phyloP scores from a whole-genome alignment of 139 green algal species.

The Mychonastes homosphaera region DNA sequence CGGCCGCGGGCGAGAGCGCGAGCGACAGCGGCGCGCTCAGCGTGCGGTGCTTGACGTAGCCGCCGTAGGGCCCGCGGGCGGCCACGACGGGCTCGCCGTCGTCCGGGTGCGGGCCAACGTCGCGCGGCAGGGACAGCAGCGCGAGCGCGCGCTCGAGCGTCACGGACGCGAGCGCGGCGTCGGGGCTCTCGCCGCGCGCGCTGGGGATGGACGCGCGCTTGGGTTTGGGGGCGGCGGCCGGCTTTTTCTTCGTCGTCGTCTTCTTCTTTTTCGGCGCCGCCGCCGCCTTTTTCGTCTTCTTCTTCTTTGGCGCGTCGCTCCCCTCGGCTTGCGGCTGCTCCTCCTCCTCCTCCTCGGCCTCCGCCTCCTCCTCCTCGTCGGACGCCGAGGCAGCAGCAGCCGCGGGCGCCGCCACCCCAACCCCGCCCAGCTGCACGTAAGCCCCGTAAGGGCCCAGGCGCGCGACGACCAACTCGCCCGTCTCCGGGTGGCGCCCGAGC shows the following conservation, averaged over 20 bases:
- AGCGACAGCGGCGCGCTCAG: background rate
- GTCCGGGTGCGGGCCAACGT: constrained; percentile 41
- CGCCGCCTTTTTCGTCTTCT: background rate
- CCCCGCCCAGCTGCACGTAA: constrained; percentile 47
- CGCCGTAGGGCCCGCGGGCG: constrained; percentile 4
- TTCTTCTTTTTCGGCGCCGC: constrained; percentile 2
- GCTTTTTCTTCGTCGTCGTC: background rate
- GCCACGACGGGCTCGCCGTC: constrained; percentile 20
- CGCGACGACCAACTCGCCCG: constrained; percentile 28
- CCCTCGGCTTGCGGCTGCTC: background rate
- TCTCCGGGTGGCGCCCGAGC: constrained; percentile 35
- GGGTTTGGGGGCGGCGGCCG: background rate
- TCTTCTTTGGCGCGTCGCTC: background rate
- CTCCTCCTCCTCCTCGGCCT: background rate
- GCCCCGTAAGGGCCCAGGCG: constrained; percentile 53
- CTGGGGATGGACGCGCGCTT: constrained; percentile 10
- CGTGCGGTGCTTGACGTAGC: background rate
- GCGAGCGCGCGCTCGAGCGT: constrained; percentile 34
- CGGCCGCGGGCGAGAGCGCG: background rate
- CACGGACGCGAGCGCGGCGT: constrained; percentile 1
- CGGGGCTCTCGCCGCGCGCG: background rate
- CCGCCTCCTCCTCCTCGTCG: no score
- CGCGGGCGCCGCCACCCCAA: background rate
- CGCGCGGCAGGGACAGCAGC: constrained; percentile 40
- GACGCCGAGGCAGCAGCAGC: background rate